Conservation (phyloP, 257 asterid species). For the Solanum chiquidenum region DNA sequence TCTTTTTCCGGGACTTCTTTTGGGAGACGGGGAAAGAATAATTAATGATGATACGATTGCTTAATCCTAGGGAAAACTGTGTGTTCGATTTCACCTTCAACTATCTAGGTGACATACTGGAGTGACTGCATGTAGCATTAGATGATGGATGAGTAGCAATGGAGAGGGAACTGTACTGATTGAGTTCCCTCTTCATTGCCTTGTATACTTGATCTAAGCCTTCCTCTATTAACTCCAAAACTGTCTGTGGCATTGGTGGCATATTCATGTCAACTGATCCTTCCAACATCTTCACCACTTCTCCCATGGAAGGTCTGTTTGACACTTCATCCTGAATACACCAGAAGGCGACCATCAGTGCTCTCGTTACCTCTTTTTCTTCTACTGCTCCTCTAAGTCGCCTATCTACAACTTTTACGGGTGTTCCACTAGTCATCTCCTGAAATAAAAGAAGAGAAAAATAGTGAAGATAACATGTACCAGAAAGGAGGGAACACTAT, state of each 20-base stretch:
- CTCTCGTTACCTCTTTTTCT: slow-evolving; percentile 46
- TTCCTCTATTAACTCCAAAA: slow-evolving; percentile 72
- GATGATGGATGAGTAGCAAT: slow-evolving; percentile 53
- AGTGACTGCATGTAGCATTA: slow-evolving; percentile 72
- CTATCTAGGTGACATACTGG: slow-evolving; percentile 77
- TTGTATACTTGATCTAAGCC: slow-evolving; percentile 72
- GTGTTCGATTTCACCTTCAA: neutral
- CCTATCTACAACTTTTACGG: slow-evolving; percentile 48
- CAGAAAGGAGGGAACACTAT: neutral
- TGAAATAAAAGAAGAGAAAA: slow-evolving; percentile 5
- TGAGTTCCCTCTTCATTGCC: slow-evolving; percentile 81
- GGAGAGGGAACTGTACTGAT: slow-evolving; percentile 56
- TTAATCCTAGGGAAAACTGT: neutral
- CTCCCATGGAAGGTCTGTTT: slow-evolving; percentile 84
- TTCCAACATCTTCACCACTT: slow-evolving; percentile 77
- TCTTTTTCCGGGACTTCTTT: neutral
- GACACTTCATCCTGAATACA: slow-evolving; percentile 74
- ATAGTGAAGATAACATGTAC: neutral
- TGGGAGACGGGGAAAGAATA: neutral
- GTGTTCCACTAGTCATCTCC: slow-evolving; percentile 60
- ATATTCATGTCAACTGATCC: slow-evolving; percentile 47
- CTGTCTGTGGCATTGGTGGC: slow-evolving; percentile 83
- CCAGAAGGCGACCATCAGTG: slow-evolving; percentile 65
- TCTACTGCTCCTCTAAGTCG: slow-evolving; percentile 50
- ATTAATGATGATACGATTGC: neutral